phyloP scores from a whole-genome alignment of 176 grass and related monocot genomes.

The Aegilops sharonensis region DNA sequence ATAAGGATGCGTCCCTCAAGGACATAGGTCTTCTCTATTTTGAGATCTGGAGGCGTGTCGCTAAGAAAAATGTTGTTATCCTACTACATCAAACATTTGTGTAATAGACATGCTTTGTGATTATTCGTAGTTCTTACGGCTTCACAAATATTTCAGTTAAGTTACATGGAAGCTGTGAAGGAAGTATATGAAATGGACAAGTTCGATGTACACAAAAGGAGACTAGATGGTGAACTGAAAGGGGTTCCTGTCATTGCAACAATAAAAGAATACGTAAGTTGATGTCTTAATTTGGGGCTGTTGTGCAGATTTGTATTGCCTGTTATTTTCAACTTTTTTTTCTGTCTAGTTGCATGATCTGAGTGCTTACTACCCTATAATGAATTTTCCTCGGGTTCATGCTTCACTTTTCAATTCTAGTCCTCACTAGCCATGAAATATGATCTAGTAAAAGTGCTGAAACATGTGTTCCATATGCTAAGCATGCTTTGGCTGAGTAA shows the following conservation, averaged over 20 bases:
- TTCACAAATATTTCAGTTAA: not conserved
- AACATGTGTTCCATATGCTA: not conserved
- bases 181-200: not conserved
- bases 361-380: not conserved
- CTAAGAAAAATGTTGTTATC: not conserved
- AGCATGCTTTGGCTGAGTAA: not conserved
- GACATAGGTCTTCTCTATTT: not conserved
- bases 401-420: not conserved
- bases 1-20: not conserved
- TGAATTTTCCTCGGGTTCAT: not conserved
- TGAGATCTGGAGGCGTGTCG: conserved; percentile 11
- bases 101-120: not conserved
- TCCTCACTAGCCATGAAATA: conserved; percentile 1
- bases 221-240: not conserved
- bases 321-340: not conserved
- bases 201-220: not conserved
- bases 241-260: not conserved
- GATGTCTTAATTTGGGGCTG: too few relatives aligned
- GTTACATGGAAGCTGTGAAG: not conserved
- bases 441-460: not conserved
- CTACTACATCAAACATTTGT: not conserved
- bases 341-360: not conserved
- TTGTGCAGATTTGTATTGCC: too few relatives aligned
- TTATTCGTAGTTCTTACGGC: not conserved
- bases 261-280: too few relatives aligned